A percentile compares a stretch with the other conserved stretches of the same genome.
These are phyloP conservation scores for Rhizopus stolonifer DNA, from an alignment of 371 early-diverging fungal species.

Conservation along the genomic window DNA sequence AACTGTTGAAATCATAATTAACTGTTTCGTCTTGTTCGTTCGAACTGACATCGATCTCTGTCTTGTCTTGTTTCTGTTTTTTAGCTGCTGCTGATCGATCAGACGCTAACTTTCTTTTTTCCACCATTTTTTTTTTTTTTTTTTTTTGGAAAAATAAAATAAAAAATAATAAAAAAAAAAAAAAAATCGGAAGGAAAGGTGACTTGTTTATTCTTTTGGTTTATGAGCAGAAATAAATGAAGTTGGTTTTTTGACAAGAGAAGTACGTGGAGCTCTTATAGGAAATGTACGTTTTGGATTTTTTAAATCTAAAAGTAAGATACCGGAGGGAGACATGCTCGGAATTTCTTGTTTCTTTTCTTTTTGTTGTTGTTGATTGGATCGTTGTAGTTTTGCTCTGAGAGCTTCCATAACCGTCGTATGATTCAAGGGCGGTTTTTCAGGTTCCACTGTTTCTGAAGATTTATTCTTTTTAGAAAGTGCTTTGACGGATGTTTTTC, in stretches of 20 bases:
- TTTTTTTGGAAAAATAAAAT: conserved; percentile 5
- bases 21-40: conserved; percentile 60
- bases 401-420: conserved; percentile 38
- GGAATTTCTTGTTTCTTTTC: conserved; percentile 24
- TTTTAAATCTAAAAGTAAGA: conserved; percentile 43
- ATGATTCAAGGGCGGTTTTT: conserved; percentile 23
- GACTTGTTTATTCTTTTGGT: conserved; percentile 20
- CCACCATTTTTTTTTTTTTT: conserved; percentile 16
- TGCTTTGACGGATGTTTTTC: conserved; percentile 27
- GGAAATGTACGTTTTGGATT: conserved; percentile 39
- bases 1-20: conserved; percentile 58
- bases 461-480: conserved; percentile 30
- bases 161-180: neutral
- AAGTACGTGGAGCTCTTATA: conserved; percentile 29
- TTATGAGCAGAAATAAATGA: conserved; percentile 43
- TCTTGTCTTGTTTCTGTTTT: conserved; percentile 20
- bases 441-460: neutral
- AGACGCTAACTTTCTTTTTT: conserved; percentile 30
- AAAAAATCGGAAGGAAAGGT: neutral
- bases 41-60: conserved; percentile 10
- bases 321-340: conserved; percentile 44
- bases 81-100: conserved; percentile 21
- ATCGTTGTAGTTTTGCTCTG: conserved; percentile 34
- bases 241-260: conserved; percentile 35
- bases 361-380: conserved; percentile 26